Evolutionary conservation across 805 yeast species (phyloP), one percentile per base, ranked within the genome.

Genomic region (Candida golubevii): DNA sequence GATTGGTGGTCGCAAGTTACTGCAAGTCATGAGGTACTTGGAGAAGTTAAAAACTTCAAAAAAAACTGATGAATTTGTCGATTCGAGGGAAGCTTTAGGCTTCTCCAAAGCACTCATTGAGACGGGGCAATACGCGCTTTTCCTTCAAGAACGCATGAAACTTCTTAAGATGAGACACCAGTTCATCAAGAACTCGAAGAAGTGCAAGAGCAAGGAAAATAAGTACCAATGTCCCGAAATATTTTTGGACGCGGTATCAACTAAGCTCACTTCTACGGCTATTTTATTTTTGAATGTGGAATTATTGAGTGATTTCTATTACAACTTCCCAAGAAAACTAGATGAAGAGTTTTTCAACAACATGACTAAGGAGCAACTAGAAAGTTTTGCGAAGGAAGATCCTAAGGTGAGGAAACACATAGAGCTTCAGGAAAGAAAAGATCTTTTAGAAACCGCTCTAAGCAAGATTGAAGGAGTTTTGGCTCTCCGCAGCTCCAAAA

Each of bases 151-250:
- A 52, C 75, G 99, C 45, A 62, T 83, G 10, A 75, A 78, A 18
- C 69, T 90, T 18, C 65, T 93, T 47, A 75, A 80, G 45, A 75
- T 91, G 78, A 74, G 99, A 54, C 67, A 89, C 58, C 72, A 54
- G 46, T 82, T 82, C 47, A 79, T 89, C 8, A 71, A 91, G 59
- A 83, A 81, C 53, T 82, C 88, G 7, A 79, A 82, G 40, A 79
- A 78, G 54, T 93, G 99, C 71, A 80, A 79, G 54, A 71, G 75
- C 50, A 86, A 86, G 56, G 88, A 82, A 36, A 86, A 84, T 62
- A 89, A 86, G 62, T 88, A 83, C 61, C 84, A 82, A 54, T 93
- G 99, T 60, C 99, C 99, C 0, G 99, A 93, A 62, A 78, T 90
- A 7, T 95, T 90, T 54, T 71, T 93, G 61, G 95, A 88, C 59